These are phyloP conservation scores for Ganoderma meredithae DNA, from an alignment of 1,284 basidiomycete species.

Conservation along the genomic window DNA sequence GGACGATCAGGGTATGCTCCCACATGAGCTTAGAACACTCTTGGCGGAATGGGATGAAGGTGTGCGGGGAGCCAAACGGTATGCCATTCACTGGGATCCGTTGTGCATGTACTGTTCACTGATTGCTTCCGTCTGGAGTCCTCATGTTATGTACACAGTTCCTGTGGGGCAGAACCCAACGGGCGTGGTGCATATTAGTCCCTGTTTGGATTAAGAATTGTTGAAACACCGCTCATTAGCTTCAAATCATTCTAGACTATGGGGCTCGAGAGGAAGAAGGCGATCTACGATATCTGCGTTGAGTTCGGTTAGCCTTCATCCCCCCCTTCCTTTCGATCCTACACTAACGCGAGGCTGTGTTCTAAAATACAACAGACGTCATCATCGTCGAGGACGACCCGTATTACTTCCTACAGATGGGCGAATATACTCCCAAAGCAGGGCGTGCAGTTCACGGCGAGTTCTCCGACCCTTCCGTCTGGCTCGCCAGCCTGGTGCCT, in stretches of 20 bases:
- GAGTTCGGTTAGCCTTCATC: slow-evolving; percentile 64
- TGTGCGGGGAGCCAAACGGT: slow-evolving; percentile 56
- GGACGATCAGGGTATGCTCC: slow-evolving; percentile 77
- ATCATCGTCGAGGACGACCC: slow-evolving; percentile 86
- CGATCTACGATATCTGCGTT: slow-evolving; percentile 81
- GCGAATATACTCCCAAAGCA: slow-evolving; percentile 55
- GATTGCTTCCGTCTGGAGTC: slow-evolving; percentile 47
- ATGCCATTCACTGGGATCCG: slow-evolving; percentile 16
- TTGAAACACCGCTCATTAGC: slow-evolving; percentile 3
- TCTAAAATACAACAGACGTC: slow-evolving; percentile 51
- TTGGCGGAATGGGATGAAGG: slow-evolving; percentile 74
- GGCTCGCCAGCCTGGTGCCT: slow-evolving; percentile 64
- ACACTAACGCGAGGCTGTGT: neutral
- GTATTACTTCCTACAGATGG: slow-evolving; percentile 80
- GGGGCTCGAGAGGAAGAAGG: slow-evolving; percentile 72
- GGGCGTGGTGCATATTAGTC: slow-evolving; percentile 61
- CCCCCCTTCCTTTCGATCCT: neutral
- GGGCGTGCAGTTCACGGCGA: slow-evolving; percentile 44
- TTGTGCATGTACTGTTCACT: slow-evolving; percentile 17
- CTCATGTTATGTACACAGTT: slow-evolving; percentile 79
- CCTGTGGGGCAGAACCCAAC: slow-evolving; percentile 85
- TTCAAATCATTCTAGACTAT: slow-evolving; percentile 56
- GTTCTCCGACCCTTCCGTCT: slow-evolving; percentile 49
- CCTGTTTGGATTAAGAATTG: neutral
- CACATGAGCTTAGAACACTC: slow-evolving; percentile 64